phyloP scores from a whole-genome alignment of 805 yeast genomes.

The Barnettozyma salicaria region DNA sequence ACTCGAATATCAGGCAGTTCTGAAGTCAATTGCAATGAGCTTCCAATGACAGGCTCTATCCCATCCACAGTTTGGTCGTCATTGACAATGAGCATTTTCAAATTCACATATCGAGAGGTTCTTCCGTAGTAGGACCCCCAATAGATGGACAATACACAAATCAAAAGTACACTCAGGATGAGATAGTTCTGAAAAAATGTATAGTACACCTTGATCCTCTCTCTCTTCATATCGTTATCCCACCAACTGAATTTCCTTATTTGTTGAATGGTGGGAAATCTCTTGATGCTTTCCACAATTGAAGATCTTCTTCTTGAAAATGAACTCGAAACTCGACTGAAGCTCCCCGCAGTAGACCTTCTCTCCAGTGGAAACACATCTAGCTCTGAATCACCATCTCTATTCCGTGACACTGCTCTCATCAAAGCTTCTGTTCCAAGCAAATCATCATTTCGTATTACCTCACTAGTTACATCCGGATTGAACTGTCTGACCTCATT shows the following conservation, averaged over 20 bases:
- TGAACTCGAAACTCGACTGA: neutral
- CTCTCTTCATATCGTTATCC: conserved; percentile 17
- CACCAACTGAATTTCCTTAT: conserved; percentile 19
- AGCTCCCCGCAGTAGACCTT: neutral
- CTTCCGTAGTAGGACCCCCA: conserved; percentile 28
- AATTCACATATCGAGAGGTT: conserved; percentile 12
- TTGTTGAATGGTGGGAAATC: conserved; percentile 11
- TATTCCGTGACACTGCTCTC: conserved; percentile 2
- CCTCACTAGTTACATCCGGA: conserved; percentile 13
- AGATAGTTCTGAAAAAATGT: conserved; percentile 18
- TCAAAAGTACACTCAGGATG: conserved; percentile 21
- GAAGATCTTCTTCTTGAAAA: conserved; percentile 9
- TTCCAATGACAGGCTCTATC: conserved; percentile 18
- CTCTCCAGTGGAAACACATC: neutral
- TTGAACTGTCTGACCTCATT: conserved; percentile 15
- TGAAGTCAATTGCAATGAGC: conserved; percentile 7
- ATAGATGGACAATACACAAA: conserved; percentile 25
- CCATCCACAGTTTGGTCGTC: conserved; percentile 19
- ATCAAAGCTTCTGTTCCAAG: conserved; percentile 6
- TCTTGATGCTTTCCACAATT: conserved; percentile 16
- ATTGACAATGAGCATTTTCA: conserved; percentile 24
- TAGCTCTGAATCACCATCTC: neutral
- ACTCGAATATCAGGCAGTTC: conserved; percentile 4
- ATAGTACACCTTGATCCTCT: conserved; percentile 15
- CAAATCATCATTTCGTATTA: conserved; percentile 14